phyloP scores from a whole-genome alignment of 2,329 filamentous ascomycete genomes.

The Diaporthe citriasiana region DNA sequence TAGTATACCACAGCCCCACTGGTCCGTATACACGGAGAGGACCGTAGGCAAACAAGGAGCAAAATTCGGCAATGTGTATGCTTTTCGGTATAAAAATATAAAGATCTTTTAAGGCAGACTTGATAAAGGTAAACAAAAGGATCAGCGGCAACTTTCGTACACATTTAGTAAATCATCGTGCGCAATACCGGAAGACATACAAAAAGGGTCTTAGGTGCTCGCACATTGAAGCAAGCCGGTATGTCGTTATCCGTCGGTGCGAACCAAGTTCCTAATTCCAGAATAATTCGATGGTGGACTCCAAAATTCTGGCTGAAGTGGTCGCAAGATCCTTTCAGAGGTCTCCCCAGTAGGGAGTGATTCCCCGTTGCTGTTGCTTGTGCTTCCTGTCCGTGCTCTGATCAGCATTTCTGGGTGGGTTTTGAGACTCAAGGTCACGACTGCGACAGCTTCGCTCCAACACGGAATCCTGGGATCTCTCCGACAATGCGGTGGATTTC shows the following conservation, averaged over 20 bases:
- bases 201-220: too few relatives aligned
- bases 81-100: not conserved
- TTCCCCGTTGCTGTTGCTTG: not conserved
- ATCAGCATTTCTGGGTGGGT: not conserved
- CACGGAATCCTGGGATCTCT: not conserved
- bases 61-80: not conserved
- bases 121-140: too few relatives aligned
- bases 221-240: too few relatives aligned
- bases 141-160: too few relatives aligned
- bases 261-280: too few relatives aligned
- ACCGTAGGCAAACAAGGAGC: not conserved
- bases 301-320: too few relatives aligned
- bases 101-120: not conserved
- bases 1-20: not conserved
- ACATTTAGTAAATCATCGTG: too few relatives aligned
- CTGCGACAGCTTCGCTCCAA: not conserved
- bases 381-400: not conserved
- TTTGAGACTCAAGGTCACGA: not conserved
- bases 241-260: not conserved
- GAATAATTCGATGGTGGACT: not conserved
- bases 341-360: constrained; percentile 7
- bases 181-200: too few relatives aligned
- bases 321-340: not conserved
- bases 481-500: not conserved
- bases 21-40: not conserved